Evolutionary conservation across 371 early-diverging fungal genomes (phyloP), one percentile per base, ranked within the genome.

Genomic region (Zychaea mexicana): DNA sequence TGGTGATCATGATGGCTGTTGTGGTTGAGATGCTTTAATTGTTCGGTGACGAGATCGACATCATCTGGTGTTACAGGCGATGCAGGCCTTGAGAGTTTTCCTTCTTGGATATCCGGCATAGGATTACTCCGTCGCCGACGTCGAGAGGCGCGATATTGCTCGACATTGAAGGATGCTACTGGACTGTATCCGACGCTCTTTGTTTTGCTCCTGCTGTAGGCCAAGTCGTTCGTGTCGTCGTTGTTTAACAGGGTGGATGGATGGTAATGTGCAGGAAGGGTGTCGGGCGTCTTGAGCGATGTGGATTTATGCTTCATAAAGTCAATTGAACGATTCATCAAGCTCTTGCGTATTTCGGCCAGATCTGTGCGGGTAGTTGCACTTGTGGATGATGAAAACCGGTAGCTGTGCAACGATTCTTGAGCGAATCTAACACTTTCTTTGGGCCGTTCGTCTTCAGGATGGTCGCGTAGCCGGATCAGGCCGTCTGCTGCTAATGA

Each of bases 351-450:
- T 38, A 73, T 69, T 45, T 78, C 83, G 1, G 71, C 66, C 30
- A 77, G 31, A 49, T 68, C 69, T 24, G 58, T 52, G 10, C 53
- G 62, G 31, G 57, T 68, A 7, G 65, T 55, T 12, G 47, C 61
- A n/a, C 69, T 76, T n/a, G 33, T 53, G 19, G 65, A 42, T 32
- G 64, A 64, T 24, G 85, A 76, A 64, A 85, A 85, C 12, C 75
- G 77, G 68, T 76, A 85, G 26, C 84, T 84, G 60, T 85, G 87
- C 7, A 87, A 61, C 3, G 87, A 85, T 57, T 85, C 84, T 56
- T 82, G 78, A 28, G 82, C 76, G 61, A 78, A 82, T 56, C 77
- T 70, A 27, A 71, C 59, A 19, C 74, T 67, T 47, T 83, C 60
- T 56, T 26, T 45, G 21, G 59, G 54, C 15, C 56, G 65, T 49